A percentile compares a stretch with the other conserved stretches of the same genome.
Conservation (phyloP, 495 filamentous ascomycete species). For the Clohesyomyces aquaticus region DNA sequence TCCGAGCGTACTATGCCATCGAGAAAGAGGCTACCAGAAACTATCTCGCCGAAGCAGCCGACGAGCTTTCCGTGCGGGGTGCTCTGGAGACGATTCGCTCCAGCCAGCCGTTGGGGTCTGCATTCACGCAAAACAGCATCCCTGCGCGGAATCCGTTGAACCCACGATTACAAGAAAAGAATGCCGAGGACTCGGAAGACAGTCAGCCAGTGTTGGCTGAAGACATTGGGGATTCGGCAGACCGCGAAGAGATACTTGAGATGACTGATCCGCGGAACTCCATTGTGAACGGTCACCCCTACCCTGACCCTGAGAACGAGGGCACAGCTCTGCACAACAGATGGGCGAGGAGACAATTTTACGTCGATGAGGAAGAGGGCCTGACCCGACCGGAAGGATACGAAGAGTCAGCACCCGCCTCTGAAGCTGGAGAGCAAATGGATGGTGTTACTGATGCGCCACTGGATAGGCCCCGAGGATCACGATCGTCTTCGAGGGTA, state of each 20-base stretch:
- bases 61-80: slow-evolving; percentile 70
- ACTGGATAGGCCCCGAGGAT: slow-evolving; percentile 48
- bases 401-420: slow-evolving; percentile 61
- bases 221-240: slow-evolving; percentile 54
- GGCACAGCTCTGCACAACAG: slow-evolving; percentile 60
- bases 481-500: slow-evolving; percentile 82
- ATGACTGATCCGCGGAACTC: slow-evolving; percentile 16
- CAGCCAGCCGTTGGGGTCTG: slow-evolving; percentile 46
- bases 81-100: slow-evolving; percentile 61
- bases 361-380: slow-evolving; percentile 80
- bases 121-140: slow-evolving; percentile 42
- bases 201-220: slow-evolving; percentile 33
- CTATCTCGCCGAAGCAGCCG: slow-evolving; percentile 66
- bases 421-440: slow-evolving; percentile 41
- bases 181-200: slow-evolving; percentile 26
- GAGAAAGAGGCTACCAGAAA: slow-evolving; percentile 84
- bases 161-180: slow-evolving; percentile 29
- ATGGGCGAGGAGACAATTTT: slow-evolving; percentile 74
- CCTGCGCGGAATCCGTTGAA: slow-evolving; percentile 21
- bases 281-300: slow-evolving; percentile 39
- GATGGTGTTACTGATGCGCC: slow-evolving; percentile 35
- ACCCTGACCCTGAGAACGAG: neutral
- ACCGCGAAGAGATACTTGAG: slow-evolving; percentile 51
- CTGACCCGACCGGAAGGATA: slow-evolving; percentile 63
- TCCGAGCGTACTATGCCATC: slow-evolving; percentile 84